phyloP scores from a whole-genome alignment of 495 filamentous ascomycete genomes.

The Poronia punctata region DNA sequence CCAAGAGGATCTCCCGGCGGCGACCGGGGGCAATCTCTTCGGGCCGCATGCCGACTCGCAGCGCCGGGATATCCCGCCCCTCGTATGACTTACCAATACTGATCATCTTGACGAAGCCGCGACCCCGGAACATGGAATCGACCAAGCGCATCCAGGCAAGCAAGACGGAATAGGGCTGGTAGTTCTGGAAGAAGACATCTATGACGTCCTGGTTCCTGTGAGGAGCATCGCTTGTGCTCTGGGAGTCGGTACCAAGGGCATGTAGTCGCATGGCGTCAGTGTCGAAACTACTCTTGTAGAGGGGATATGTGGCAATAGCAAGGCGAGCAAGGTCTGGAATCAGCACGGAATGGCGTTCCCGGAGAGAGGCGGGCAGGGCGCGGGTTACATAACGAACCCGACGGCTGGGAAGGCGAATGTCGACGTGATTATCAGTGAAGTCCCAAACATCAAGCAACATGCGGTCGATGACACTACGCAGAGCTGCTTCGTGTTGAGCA shows the following conservation, averaged over 20 bases:
- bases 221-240: constrained; percentile 11
- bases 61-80: constrained; percentile 73
- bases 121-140: constrained; percentile 68
- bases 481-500: constrained; percentile 59
- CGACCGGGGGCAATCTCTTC: constrained; percentile 26
- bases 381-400: constrained; percentile 78
- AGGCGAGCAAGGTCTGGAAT: constrained; percentile 76
- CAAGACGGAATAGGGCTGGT: constrained; percentile 70
- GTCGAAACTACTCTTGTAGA: constrained; percentile 14
- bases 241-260: constrained; percentile 16
- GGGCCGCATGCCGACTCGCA: constrained; percentile 66
- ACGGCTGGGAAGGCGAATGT: constrained; percentile 72
- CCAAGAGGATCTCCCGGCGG: constrained; percentile 65
- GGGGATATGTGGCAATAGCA: constrained; percentile 71
- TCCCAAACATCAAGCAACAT: constrained; percentile 89
- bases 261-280: constrained; percentile 12
- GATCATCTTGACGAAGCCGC: constrained; percentile 63
- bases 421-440: constrained; percentile 74
- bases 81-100: constrained; percentile 77
- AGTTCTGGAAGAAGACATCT: constrained; percentile 81
- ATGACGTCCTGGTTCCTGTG: constrained; percentile 30
- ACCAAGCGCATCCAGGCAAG: constrained; percentile 83
- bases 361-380: constrained; percentile 68
- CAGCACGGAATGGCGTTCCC: constrained; percentile 62
- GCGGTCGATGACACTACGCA: constrained; percentile 66